These are phyloP conservation scores for Penicillium goetzii DNA, from an alignment of 495 filamentous ascomycete species.

Conservation along the genomic window DNA sequence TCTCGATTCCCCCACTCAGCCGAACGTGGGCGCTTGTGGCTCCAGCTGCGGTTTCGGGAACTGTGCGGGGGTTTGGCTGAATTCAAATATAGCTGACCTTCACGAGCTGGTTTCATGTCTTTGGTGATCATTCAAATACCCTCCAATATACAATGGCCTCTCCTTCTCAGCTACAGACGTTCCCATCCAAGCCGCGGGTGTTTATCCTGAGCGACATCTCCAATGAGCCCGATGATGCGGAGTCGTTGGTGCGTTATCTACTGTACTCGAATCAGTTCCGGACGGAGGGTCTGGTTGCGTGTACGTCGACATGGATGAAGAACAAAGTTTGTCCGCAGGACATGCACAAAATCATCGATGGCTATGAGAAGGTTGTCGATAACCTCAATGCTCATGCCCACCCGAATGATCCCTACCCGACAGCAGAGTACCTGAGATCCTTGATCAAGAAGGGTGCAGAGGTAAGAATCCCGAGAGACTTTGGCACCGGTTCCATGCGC, in stretches of 20 bases:
- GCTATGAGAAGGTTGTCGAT: constrained; percentile 21
- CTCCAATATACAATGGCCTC: constrained; percentile 11
- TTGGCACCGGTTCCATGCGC: not conserved
- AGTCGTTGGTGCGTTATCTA: constrained; percentile 33
- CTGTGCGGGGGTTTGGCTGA: not conserved
- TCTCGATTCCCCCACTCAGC: not conserved
- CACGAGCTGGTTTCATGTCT: not conserved
- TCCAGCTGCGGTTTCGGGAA: constrained; percentile 1
- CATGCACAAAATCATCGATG: constrained; percentile 20
- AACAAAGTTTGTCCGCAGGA: constrained; percentile 20
- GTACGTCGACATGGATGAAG: constrained; percentile 22
- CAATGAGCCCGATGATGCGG: constrained; percentile 39
- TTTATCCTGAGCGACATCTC: constrained; percentile 33
- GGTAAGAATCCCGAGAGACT: constrained; percentile 3
- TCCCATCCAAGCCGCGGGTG: constrained; percentile 20
- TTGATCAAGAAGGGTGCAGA: constrained; percentile 22
- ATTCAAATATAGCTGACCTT: not conserved
- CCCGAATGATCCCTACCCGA: constrained; percentile 12
- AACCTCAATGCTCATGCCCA: constrained; percentile 22
- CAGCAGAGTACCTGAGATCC: constrained; percentile 14
- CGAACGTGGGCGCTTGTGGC: not conserved
- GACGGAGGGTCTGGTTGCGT: constrained; percentile 33
- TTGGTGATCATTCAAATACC: not conserved
- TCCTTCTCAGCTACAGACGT: constrained; percentile 13
- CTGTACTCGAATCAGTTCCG: constrained; percentile 34